Percentiles rank a stretch among this genome's conserved stretches.
Conservation (phyloP, 1,284 basidiomycete species). For the Blastosporella zonata region DNA sequence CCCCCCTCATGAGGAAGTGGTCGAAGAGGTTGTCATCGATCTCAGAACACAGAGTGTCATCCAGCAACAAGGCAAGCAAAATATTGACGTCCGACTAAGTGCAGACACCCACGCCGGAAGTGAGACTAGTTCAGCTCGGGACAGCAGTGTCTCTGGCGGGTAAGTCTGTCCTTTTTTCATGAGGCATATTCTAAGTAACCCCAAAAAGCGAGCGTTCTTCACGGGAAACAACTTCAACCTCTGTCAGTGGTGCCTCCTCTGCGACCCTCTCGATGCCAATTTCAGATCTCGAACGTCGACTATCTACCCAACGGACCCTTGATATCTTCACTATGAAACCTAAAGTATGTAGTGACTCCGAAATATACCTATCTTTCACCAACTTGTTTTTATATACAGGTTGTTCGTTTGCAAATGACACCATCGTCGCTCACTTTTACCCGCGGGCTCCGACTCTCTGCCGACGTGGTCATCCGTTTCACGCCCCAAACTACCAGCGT, state of each 20-base stretch:
- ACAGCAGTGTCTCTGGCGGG: conserved; percentile 54
- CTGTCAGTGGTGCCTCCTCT: conserved; percentile 49
- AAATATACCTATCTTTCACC: conserved; percentile 15
- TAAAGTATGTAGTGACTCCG: conserved; percentile 57
- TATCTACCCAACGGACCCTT: conserved; percentile 78
- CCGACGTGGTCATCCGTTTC: conserved; percentile 76
- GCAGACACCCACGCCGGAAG: conserved; percentile 36
- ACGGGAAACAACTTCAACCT: conserved; percentile 55
- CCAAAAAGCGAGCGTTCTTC: conserved; percentile 52
- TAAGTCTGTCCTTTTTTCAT: conserved; percentile 31
- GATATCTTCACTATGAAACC: conserved; percentile 97
- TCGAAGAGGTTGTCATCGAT: conserved; percentile 55
- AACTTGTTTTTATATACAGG: conserved; percentile 41
- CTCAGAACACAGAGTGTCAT: conserved; percentile 38
- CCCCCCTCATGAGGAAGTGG: conserved; percentile 29
- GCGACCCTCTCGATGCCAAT: conserved; percentile 55
- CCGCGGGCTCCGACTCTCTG: conserved; percentile 76
- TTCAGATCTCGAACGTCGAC: conserved; percentile 76
- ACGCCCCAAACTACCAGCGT: conserved; percentile 73
- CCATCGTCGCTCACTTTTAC: conserved; percentile 79
- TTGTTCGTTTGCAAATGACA: conserved; percentile 88
- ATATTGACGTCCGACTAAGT: conserved; percentile 13
- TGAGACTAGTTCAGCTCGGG: conserved; percentile 46
- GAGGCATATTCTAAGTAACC: background rate
- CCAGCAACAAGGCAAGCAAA: conserved; percentile 18